Conservation (phyloP, 495 filamentous ascomycete genomes). For the Aspergillus hancockii region DNA sequence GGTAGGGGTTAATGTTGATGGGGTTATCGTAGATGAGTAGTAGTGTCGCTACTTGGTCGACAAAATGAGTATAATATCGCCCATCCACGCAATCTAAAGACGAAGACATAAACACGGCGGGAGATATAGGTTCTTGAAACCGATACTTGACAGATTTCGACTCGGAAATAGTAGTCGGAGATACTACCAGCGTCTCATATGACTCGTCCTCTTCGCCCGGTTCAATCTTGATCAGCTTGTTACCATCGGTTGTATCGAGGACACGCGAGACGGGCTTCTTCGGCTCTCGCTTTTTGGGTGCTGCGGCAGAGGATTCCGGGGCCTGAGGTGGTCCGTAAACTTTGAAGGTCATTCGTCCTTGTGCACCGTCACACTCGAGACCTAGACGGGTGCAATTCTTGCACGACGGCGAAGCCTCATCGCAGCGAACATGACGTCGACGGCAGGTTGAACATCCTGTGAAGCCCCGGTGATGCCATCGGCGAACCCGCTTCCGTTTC, state of each 20-base stretch:
- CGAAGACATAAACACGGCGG: slow-evolving; percentile 22
- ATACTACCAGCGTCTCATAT: slow-evolving; percentile 24
- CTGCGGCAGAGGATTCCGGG: slow-evolving; percentile 16
- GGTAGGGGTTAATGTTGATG: slow-evolving; percentile 40
- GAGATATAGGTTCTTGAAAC: slow-evolving; percentile 31
- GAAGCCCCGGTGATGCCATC: slow-evolving; percentile 45
- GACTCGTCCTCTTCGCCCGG: slow-evolving; percentile 16
- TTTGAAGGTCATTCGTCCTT: slow-evolving; percentile 46
- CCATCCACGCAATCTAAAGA: slow-evolving; percentile 32
- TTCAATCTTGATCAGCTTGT: slow-evolving; percentile 17
- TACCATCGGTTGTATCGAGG: slow-evolving; percentile 10
- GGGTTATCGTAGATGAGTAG: slow-evolving; percentile 42
- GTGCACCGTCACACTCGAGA: slow-evolving; percentile 41
- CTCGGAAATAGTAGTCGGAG: slow-evolving; percentile 23
- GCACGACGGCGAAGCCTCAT: slow-evolving; percentile 44
- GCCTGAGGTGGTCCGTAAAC: slow-evolving; percentile 37
- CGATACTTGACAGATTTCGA: slow-evolving; percentile 19
- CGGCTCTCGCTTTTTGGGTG: slow-evolving; percentile 22
- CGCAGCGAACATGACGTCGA: slow-evolving; percentile 45
- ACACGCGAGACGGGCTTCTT: slow-evolving; percentile 21
- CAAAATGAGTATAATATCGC: slow-evolving; percentile 41
- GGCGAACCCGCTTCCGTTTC: slow-evolving; percentile 44
- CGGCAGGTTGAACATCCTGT: slow-evolving; percentile 44
- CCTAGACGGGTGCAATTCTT: slow-evolving; percentile 42
- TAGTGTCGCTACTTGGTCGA: slow-evolving; percentile 39